A percentile compares a stretch with the other conserved stretches of the same genome.
phyloP scores from a whole-genome alignment of 805 yeast species.

The Candida fluviatilis region DNA sequence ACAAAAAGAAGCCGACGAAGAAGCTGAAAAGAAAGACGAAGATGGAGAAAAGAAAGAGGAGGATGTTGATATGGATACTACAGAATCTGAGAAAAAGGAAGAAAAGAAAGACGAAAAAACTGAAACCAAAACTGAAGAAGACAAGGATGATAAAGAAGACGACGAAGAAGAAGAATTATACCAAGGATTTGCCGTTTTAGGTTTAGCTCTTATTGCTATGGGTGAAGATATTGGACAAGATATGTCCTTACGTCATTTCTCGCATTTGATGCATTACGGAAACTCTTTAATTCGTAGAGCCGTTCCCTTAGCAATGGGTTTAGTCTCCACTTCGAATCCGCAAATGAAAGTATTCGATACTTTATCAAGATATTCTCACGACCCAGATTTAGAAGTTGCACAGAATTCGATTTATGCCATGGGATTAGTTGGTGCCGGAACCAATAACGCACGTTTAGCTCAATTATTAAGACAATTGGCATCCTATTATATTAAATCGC shows the following conservation, averaged over 20 bases:
- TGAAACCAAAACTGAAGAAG: constrained; percentile 27
- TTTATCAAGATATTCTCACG: constrained; percentile 93
- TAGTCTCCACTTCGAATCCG: constrained; percentile 88
- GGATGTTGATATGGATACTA: not conserved
- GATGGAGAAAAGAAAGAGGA: constrained; percentile 3
- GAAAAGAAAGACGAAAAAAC: constrained; percentile 18
- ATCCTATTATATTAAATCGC: constrained; percentile 83
- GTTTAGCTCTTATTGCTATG: constrained; percentile 91
- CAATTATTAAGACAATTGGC: constrained; percentile 94
- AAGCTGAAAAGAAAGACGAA: constrained; percentile 20
- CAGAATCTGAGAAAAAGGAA: constrained; percentile 13
- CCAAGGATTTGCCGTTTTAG: constrained; percentile 90
- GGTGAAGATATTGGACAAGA: constrained; percentile 98
- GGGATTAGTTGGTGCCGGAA: constrained; percentile 99
- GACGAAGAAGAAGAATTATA: constrained; percentile 51
- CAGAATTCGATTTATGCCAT: constrained; percentile 91
- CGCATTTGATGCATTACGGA: constrained; percentile 97
- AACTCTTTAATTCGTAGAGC: constrained; percentile 86
- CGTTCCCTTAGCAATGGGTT: constrained; percentile 97
- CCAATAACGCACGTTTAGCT: constrained; percentile 96
- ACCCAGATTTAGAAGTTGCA: constrained; percentile 89
- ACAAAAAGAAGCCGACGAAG: constrained; percentile 27
- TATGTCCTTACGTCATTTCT: constrained; percentile 94
- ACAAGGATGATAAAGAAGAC: constrained; percentile 23
- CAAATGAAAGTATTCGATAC: constrained; percentile 97